Conservation (phyloP, 345 rosid genomes). For the Aquilaria yunnanensis region DNA sequence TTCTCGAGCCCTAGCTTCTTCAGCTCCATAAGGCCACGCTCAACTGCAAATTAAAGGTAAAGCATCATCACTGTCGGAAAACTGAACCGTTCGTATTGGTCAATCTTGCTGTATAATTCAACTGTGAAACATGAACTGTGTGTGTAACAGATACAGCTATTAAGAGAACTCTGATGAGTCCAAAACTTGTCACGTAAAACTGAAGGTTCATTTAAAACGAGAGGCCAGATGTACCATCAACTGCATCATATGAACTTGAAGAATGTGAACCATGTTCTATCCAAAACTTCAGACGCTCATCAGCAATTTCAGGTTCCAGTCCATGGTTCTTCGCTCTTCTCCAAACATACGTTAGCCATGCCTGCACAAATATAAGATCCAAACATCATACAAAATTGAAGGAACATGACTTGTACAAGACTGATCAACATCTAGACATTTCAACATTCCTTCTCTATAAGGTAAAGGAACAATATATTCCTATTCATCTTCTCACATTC, state of each 20-base stretch:
- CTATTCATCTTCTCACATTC: background rate
- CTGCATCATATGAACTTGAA: slow-evolving; percentile 63
- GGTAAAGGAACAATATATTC: background rate
- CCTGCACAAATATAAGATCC: slow-evolving; percentile 31
- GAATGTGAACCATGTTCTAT: slow-evolving; percentile 39
- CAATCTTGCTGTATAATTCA: no score
- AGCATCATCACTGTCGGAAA: background rate
- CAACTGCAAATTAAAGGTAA: slow-evolving; percentile 36
- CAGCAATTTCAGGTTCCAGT: slow-evolving; percentile 66
- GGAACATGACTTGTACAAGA: no score
- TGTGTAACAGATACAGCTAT: no score
- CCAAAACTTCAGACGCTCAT: slow-evolving; percentile 73
- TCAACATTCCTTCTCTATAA: no score
- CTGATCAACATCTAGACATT: no score
- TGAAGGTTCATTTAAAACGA: background rate
- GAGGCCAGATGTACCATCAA: slow-evolving; percentile 54
- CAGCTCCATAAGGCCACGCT: slow-evolving; percentile 74
- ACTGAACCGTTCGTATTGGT: background rate
- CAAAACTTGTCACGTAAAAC: no score
- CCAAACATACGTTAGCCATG: slow-evolving; percentile 91
- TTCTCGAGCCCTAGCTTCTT: slow-evolving; percentile 68
- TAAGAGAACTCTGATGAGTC: no score
- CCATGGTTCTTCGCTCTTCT: slow-evolving; percentile 68
- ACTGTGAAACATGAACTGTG: no score
- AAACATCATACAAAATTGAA: background rate